Evolutionary conservation across 805 yeast genomes (phyloP).

Genomic region (Ogataea saltuana): DNA sequence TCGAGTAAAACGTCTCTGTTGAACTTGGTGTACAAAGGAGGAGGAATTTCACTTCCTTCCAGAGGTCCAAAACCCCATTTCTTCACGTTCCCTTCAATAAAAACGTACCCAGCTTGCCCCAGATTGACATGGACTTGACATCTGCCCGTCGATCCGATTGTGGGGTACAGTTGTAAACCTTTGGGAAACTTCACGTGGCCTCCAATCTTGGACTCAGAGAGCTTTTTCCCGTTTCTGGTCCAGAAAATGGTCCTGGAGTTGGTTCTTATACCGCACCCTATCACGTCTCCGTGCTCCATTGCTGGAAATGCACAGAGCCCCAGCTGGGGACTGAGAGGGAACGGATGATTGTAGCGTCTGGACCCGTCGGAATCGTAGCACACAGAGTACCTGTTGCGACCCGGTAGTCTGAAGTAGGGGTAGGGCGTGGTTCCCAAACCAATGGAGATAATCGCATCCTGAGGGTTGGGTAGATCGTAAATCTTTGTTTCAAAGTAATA

Average conservation of each 20-base stretch:
- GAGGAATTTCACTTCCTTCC: constrained; percentile 86
- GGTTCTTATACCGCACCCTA: constrained; percentile 88
- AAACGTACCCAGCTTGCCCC: constrained; percentile 89
- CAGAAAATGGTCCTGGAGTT: constrained; percentile 85
- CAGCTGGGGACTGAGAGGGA: constrained; percentile 40
- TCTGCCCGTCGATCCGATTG: constrained; percentile 79
- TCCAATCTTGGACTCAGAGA: constrained; percentile 77
- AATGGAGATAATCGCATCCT: constrained; percentile 58
- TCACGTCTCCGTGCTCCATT: constrained; percentile 80
- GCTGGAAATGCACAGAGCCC: constrained; percentile 57
- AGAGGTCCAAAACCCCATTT: constrained; percentile 95
- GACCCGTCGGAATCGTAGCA: constrained; percentile 87
- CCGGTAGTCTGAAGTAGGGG: constrained; percentile 92
- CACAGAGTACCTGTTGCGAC: constrained; percentile 80
- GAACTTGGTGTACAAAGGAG: constrained; percentile 87
- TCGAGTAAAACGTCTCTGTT: constrained; percentile 78
- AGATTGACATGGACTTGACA: constrained; percentile 88
- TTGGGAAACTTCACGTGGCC: constrained; percentile 77
- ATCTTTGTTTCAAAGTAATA: constrained; percentile 89
- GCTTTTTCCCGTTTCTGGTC: constrained; percentile 90
- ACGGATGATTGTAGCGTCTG: constrained; percentile 79
- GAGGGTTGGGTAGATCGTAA: constrained; percentile 64
- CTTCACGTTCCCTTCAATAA: constrained; percentile 88
- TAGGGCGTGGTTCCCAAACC: constrained; percentile 88
- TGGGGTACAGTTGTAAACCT: constrained; percentile 76